phyloP scores from a whole-genome alignment of 106 monocot species.

The Dioscorea alata region DNA sequence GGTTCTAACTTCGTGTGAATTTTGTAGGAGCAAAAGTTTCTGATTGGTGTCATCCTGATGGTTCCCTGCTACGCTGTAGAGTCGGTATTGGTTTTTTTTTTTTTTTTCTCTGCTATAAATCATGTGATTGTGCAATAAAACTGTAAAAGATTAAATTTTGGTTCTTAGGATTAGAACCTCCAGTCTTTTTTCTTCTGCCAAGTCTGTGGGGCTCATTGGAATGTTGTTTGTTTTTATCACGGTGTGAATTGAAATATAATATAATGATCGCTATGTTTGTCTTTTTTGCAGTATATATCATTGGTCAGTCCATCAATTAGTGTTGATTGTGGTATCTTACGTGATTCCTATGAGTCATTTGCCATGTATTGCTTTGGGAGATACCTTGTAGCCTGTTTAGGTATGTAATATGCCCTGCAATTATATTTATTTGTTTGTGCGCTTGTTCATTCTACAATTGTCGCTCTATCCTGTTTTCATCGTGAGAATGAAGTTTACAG shows the following conservation, averaged over 20 bases:
- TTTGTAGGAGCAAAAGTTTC: conserved; percentile 82
- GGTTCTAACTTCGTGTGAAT: conserved; percentile 3
- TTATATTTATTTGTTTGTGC: no score
- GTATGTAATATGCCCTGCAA: conserved; percentile 20
- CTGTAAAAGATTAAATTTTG: neutral
- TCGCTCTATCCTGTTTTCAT: no score
- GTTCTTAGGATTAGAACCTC: neutral
- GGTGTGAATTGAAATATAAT: neutral
- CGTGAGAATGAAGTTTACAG: no score
- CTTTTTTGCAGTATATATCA: conserved; percentile 66
- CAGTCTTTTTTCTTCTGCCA: neutral
- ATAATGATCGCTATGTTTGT: neutral
- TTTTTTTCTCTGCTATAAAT: neutral
- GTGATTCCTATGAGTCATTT: conserved; percentile 95
- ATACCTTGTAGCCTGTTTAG: conserved; percentile 95
- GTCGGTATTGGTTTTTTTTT: conserved; percentile 57
- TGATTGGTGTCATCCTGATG: conserved; percentile 86
- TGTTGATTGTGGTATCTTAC: conserved; percentile 77
- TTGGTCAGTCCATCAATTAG: conserved; percentile 77
- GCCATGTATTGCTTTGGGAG: conserved; percentile 99
- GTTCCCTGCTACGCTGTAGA: conserved; percentile 86
- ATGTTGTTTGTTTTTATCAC: neutral
- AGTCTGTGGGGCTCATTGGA: neutral
- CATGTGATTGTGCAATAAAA: neutral
- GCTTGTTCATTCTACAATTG: no score